These are phyloP conservation scores for Suhomyces terraborum DNA, from an alignment of 1,139 yeast genomes.

Conservation along the genomic window DNA sequence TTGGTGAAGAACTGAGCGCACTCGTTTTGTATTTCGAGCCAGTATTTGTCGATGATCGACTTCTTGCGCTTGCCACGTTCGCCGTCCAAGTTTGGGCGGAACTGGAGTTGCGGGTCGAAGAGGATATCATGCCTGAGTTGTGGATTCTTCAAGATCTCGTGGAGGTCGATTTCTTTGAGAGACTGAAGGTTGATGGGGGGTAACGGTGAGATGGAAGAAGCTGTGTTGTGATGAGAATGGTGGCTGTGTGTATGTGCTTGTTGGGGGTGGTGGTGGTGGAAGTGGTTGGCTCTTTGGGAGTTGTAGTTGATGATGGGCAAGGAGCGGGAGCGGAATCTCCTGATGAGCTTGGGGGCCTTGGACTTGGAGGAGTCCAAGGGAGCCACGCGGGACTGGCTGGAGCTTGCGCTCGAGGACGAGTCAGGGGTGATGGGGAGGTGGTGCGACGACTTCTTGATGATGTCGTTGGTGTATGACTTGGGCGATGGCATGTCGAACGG, in stretches of 20 bases:
- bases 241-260: constrained; percentile 12
- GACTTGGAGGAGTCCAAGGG: constrained; percentile 16
- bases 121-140: constrained; percentile 90
- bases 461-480: constrained; percentile 16
- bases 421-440: constrained; percentile 15
- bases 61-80: constrained; percentile 84
- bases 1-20: constrained; percentile 43
- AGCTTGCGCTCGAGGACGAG: constrained; percentile 11
- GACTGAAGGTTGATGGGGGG: constrained; percentile 90
- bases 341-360: constrained; percentile 41
- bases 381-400: constrained; percentile 4
- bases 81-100: constrained; percentile 89
- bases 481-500: constrained; percentile 16
- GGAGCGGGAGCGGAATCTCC: constrained; percentile 45
- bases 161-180: constrained; percentile 81
- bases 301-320: constrained; percentile 46
- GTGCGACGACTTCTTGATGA: constrained; percentile 15
- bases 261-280: constrained; percentile 21
- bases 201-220: constrained; percentile 34
- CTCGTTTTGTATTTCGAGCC: constrained; percentile 76
- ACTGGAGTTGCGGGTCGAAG: constrained; percentile 90
- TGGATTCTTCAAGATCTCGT: constrained; percentile 88
- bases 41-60: constrained; percentile 73
- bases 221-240: constrained; percentile 17
- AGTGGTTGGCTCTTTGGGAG: constrained; percentile 23